Percentiles rank a stretch among this genome's conserved stretches.
Conservation (phyloP, 257 asterid species). For the Fraxinus quadrangulata region DNA sequence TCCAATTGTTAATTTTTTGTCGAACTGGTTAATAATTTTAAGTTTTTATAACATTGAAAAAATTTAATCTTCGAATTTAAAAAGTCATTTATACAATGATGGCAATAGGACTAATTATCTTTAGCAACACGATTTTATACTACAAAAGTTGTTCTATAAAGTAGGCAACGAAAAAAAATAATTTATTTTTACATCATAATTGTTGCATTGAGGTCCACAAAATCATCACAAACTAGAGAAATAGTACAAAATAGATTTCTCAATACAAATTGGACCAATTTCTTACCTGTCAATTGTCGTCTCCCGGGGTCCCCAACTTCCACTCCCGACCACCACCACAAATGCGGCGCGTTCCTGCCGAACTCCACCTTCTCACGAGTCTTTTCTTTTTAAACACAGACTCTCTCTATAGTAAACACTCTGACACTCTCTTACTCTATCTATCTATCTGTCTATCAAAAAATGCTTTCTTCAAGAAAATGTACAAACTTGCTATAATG, state of each 20-base stretch:
- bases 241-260: background rate
- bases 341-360: conserved; percentile 25
- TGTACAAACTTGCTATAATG: conserved; percentile 26
- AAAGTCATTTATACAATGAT: too few relatives aligned
- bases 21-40: too few relatives aligned
- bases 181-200: too few relatives aligned
- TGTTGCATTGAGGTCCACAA: too few relatives aligned
- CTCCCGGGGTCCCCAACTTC: conserved; percentile 36
- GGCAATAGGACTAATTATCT: too few relatives aligned
- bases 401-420: background rate
- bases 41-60: too few relatives aligned
- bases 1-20: too few relatives aligned
- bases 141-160: too few relatives aligned
- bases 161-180: too few relatives aligned
- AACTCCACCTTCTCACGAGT: conserved; percentile 22
- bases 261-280: conserved; percentile 19
- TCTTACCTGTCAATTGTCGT: conserved; percentile 47
- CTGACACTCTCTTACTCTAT: background rate
- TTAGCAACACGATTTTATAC: too few relatives aligned
- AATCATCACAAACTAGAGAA: background rate
- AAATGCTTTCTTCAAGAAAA: conserved; percentile 22
- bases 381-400: conserved; percentile 11
- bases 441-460: conserved; percentile 11
- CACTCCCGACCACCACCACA: conserved; percentile 40
- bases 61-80: too few relatives aligned